Evolutionary conservation across 1,139 yeast genomes (phyloP).

Genomic region (Casaregolazyma lundiana): DNA sequence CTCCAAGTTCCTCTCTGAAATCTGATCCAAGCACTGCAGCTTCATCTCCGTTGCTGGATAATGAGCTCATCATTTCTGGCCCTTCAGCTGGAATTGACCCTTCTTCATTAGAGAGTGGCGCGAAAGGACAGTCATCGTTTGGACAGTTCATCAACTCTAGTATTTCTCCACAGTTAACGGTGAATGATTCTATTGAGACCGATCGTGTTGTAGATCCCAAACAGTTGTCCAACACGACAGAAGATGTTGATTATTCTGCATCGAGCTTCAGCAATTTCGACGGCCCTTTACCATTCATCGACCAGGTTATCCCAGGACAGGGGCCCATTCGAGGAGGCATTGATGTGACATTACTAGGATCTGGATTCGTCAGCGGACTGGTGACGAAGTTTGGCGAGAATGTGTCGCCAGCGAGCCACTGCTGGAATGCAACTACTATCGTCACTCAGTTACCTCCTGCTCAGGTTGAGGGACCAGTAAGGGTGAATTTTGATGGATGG

Average conservation of each 20-base stretch:
- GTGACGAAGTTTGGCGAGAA: conserved; percentile 79
- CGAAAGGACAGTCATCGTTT: too few species aligned
- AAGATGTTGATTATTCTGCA: background rate
- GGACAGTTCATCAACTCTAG: background rate
- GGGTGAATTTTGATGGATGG: conserved; percentile 62
- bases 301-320: conserved; percentile 83
- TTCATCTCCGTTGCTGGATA: conserved; percentile 15
- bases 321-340: conserved; percentile 94
- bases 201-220: background rate
- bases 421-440: conserved; percentile 88
- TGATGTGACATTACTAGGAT: conserved; percentile 81
- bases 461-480: conserved; percentile 76
- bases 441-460: conserved; percentile 90
- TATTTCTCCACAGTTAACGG: background rate
- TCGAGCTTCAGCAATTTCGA: conserved; percentile 8
- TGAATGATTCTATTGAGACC: background rate
- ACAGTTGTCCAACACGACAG: background rate
- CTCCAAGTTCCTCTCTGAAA: conserved; percentile 12
- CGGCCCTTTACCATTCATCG: conserved; percentile 50
- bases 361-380: conserved; percentile 75
- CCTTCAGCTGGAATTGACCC: background rate
- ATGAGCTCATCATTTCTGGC: background rate
- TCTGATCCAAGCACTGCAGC: conserved; percentile 18
- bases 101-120: too few species aligned
- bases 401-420: conserved; percentile 77